These are phyloP conservation scores for Astrephomene gubernaculifera DNA, from an alignment of 139 green algal species.

Conservation along the genomic window DNA sequence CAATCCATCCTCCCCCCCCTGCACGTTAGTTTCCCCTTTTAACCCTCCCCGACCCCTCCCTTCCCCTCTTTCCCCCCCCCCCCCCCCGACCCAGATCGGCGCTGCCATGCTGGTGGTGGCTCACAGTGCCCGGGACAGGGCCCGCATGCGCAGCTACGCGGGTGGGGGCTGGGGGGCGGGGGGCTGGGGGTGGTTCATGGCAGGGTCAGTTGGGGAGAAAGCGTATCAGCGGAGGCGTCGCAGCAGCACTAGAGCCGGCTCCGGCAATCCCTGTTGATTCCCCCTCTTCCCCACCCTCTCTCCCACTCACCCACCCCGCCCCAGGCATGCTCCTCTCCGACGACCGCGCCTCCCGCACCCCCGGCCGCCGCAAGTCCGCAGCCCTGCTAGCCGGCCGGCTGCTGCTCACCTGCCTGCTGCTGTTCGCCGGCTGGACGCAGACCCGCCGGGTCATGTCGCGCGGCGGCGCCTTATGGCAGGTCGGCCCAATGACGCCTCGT, in stretches of 20 bases:
- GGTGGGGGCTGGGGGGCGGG: background rate
- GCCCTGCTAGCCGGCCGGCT: too few relatives aligned
- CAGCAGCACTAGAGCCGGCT: too few relatives aligned
- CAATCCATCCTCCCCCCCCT: background rate
- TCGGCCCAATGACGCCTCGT: background rate
- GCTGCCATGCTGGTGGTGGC: slow-evolving; percentile 54
- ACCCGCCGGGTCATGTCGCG: background rate
- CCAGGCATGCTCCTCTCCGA: slow-evolving; percentile 58
- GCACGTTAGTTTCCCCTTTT: background rate
- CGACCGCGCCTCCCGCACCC: slow-evolving; percentile 1
- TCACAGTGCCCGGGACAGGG: slow-evolving; percentile 44
- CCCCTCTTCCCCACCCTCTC: too few relatives aligned
- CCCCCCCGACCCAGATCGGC: background rate
- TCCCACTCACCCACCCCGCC: too few relatives aligned
- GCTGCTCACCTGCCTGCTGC: slow-evolving; percentile 56
- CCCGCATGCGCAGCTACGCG: slow-evolving; percentile 17
- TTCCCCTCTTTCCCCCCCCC: background rate
- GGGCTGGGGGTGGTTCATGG: background rate
- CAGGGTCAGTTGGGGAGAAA: background rate
- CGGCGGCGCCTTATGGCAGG: slow-evolving; percentile 23
- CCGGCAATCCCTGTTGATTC: too few relatives aligned
- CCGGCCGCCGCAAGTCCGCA: slow-evolving; percentile 10
- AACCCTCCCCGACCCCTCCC: background rate
- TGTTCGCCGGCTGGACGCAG: slow-evolving; percentile 52
- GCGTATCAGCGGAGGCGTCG: too few relatives aligned